Base-by-base conservation (phyloP, 306 rosid genomes). In the Benincasa hispida region DNA sequence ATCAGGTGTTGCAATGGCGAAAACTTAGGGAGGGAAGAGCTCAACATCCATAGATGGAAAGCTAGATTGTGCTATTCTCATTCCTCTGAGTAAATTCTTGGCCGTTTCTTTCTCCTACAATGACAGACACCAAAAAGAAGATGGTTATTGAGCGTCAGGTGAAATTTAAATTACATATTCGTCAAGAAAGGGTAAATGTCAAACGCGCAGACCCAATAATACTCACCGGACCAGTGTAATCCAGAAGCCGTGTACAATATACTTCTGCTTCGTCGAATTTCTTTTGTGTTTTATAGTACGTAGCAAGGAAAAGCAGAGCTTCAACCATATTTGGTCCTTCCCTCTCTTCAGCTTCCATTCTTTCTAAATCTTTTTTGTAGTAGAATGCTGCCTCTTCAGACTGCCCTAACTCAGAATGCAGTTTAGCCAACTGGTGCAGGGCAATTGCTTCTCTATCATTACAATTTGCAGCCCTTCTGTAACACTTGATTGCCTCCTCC, bases 321-420 rank as follows among this genome's bases (percentile, higher is more conserved):
- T 95, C 99, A 72, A 92, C 98, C 92, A 90, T 90, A 84, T 88
- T 90, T 54, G 99, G 98, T 75, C 96, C 98, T 78, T 95, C 99
- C 85, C 98, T 90, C 78, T 92, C 98, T 89, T 95, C 99, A 47
- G 78, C 85, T 83, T 92, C 96, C 99, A 92, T 95, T 78, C 99
- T 90, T 79, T 95, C 99, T 80, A 95, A 82, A 85, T 95, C 99
- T 83, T 88, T 90, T 82, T 84, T 87, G 90, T 88, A 92, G 87
- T 89, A 95, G 88, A 81, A 92, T 39, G 96, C 96, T 14, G 99
- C 98, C 81, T 95, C 99, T 32, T 95, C 96, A 19, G 83, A 76
- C 67, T 83, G 89, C 27, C 91, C 96, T 18, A 90, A 83, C 77
- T 90, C 98, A 3, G 79, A 62, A 61, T 90, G 89, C 74, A 95